Base-by-base conservation (phyloP, 1,139 yeast genomes). In the Geotrichum aggregatum region DNA sequence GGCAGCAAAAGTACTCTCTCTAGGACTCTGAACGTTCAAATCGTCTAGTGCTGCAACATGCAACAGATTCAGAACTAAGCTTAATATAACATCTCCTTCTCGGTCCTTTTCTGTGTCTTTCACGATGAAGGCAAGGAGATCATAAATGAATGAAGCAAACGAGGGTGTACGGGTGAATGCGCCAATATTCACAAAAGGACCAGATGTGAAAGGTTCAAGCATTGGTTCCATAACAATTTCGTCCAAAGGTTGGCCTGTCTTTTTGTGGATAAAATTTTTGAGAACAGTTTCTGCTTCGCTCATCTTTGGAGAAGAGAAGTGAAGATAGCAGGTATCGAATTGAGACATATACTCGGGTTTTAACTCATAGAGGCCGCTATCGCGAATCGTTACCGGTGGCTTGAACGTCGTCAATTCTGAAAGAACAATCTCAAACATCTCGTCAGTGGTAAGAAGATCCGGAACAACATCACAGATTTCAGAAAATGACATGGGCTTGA, bases 311-410 rank as follows among this genome's bases (percentile, higher is more conserved):
- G 94, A 72, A 0, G 87, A 73, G 60, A 85, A 85, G 61, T 88
- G 89, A 57, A 87, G 76, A 66, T 84, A 91, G 63, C 82, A 91
- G 0, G 97, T 95, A 63, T 91, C 91, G 28, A 91, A 75, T 38
- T 76, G 71, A 3, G 68, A 70, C 51, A 74, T 72, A 56, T 72
- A 77, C 55, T 79, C 78, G 1, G 79, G 79, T 61, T 85, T 87
- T 50, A 92, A 71, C 33, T 77, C 71, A 63, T 86, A 91, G 7
- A 76, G 68, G 0, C 97, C 96, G 31, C 78, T 73, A 57, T 86
- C 94, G 47, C 78, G 78, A 1, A 79, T 62, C 0, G 84, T 81
- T 11, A 71, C 70, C 0, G 97, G 95, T 0, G 87, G 79, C 11
- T 76, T 73, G 64, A 76, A 87, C 1, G 69, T 72, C 0, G 96